These are phyloP conservation scores for Nakazawaea peltata DNA, from an alignment of 805 yeast species.

Conservation along the genomic window DNA sequence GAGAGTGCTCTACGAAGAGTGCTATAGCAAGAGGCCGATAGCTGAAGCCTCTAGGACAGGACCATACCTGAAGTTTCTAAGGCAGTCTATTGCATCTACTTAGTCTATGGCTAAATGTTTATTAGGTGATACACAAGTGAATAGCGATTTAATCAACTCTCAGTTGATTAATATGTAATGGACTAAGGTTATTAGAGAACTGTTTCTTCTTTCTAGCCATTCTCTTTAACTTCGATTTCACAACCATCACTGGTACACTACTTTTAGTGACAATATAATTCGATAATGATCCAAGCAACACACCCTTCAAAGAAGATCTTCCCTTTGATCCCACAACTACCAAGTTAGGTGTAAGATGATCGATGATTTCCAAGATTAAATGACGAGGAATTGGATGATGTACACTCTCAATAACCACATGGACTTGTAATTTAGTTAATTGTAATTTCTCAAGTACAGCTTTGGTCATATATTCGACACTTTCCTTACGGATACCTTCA, in stretches of 20 bases:
- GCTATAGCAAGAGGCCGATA: too few relatives aligned
- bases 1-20: too few relatives aligned
- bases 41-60: too few relatives aligned
- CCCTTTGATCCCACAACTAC: conserved; percentile 76
- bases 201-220: conserved; percentile 48
- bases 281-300: conserved; percentile 63
- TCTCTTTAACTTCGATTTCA: conserved; percentile 62
- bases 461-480: conserved; percentile 35
- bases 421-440: conserved; percentile 64
- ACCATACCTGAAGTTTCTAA: too few relatives aligned
- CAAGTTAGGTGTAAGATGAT: conserved; percentile 62
- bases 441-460: conserved; percentile 37
- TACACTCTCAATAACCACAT: conserved; percentile 63
- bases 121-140: too few relatives aligned
- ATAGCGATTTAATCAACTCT: conserved; percentile 26
- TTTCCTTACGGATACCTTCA: conserved; percentile 31
- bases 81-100: too few relatives aligned
- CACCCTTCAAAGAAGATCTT: conserved; percentile 63
- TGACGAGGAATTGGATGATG: conserved; percentile 74
- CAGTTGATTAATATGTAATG: conserved; percentile 36
- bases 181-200: conserved; percentile 48
- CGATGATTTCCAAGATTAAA: conserved; percentile 60
- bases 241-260: conserved; percentile 77
- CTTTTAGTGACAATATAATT: conserved; percentile 66
- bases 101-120: too few relatives aligned